Evolutionary conservation across 768 basidiomycete genomes (phyloP).

Genomic region (Lactifluus subvellereus): DNA sequence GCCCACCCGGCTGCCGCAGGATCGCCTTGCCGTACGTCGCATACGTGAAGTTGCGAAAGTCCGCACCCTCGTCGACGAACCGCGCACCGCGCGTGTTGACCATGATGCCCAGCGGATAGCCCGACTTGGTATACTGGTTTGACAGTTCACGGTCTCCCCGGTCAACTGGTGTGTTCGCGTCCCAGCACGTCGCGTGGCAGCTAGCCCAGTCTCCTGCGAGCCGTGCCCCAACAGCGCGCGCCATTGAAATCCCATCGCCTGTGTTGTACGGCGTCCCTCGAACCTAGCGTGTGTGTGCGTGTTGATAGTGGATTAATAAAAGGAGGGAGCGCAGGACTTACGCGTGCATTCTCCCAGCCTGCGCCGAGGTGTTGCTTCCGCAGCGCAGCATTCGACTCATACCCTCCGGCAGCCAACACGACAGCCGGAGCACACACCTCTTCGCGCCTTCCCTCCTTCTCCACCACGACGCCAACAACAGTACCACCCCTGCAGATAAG

Average conservation of each 20-base stretch:
- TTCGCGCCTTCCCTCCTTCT: slow-evolving; percentile 34
- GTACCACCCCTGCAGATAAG: slow-evolving; percentile 36
- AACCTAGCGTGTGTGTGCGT: slow-evolving; percentile 36
- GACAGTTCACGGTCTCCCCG: slow-evolving; percentile 52
- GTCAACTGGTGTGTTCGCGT: slow-evolving; percentile 49
- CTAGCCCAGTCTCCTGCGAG: slow-evolving; percentile 61
- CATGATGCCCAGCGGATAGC: slow-evolving; percentile 69
- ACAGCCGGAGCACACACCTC: slow-evolving; percentile 41
- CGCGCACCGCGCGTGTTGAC: slow-evolving; percentile 50
- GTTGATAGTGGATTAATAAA: not conserved
- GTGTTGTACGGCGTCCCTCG: slow-evolving; percentile 67
- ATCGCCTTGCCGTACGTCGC: slow-evolving; percentile 61
- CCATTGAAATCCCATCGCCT: slow-evolving; percentile 59
- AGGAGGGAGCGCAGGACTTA: slow-evolving; percentile 26
- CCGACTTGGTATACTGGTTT: slow-evolving; percentile 70
- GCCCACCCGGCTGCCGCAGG: slow-evolving; percentile 50
- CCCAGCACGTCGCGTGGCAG: slow-evolving; percentile 73
- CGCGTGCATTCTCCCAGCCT: slow-evolving; percentile 54
- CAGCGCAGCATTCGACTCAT: slow-evolving; percentile 50
- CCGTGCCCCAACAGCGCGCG: slow-evolving; percentile 44
- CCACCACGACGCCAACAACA: slow-evolving; percentile 44
- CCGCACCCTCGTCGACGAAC: slow-evolving; percentile 68
- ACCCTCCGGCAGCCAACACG: slow-evolving; percentile 62
- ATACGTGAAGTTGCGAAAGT: slow-evolving; percentile 70
- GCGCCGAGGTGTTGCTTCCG: slow-evolving; percentile 51